These are phyloP conservation scores for Polytrichum formosum DNA, from an alignment of 225 moss, liverwort and hornwort species.

Conservation along the genomic window DNA sequence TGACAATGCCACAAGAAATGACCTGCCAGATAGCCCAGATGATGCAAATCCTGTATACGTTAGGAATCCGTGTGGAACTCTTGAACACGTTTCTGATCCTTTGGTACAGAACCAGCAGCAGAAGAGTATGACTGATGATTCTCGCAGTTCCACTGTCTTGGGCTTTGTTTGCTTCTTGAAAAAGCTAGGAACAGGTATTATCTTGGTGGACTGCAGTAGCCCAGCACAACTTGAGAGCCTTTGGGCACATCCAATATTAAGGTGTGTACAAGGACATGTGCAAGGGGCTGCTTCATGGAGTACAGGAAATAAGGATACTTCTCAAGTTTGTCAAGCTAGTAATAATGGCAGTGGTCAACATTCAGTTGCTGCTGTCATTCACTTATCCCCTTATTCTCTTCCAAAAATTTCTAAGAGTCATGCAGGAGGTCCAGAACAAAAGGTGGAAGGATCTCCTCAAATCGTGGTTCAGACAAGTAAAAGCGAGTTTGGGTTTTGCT, in stretches of 20 bases:
- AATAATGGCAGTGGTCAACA: constrained; percentile 6
- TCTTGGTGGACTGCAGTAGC: constrained; percentile 34
- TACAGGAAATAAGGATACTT: not conserved
- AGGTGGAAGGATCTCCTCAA: constrained; percentile 20
- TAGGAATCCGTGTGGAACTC: constrained; percentile 9
- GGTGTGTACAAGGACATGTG: constrained; percentile 13
- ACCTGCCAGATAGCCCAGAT: constrained; percentile 29
- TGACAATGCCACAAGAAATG: constrained; percentile 18
- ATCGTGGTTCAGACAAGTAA: constrained; percentile 21
- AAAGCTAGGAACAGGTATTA: constrained; percentile 25
- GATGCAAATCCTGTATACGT: constrained; percentile 44
- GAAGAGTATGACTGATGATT: not conserved
- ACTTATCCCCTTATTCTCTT: constrained; percentile 35
- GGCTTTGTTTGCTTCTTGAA: constrained; percentile 43
- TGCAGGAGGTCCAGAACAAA: constrained; percentile 16
- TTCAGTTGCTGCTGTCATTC: constrained; percentile 32
- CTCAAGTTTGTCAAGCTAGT: not conserved
- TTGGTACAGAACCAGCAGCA: not conserved
- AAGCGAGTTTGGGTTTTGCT: constrained; percentile 47
- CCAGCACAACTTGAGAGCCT: constrained; percentile 30
- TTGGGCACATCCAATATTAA: constrained; percentile 32
- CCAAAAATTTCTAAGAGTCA: constrained; percentile 14
- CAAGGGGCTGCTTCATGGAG: not conserved
- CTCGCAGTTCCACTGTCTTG: constrained; percentile 14
- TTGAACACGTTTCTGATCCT: constrained; percentile 1